Percentiles rank a stretch among this genome's conserved stretches.
These are phyloP conservation scores for Leucoagaricus sp. DNA, from an alignment of 1,284 basidiomycete genomes.

Conservation along the genomic window DNA sequence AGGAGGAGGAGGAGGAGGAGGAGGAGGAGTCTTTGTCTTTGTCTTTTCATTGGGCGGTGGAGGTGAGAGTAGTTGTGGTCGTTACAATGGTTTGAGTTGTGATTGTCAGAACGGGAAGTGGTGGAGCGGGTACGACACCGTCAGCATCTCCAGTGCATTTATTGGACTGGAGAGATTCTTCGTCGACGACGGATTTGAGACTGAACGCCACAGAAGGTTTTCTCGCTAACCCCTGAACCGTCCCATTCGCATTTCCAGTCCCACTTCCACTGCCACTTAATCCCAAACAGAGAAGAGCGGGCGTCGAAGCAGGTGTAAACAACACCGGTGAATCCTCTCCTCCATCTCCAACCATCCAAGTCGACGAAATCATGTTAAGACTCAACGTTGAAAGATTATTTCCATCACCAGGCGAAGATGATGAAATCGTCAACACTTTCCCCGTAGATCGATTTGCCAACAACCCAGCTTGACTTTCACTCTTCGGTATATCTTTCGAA, in stretches of 20 bases:
- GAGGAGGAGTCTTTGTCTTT: background rate
- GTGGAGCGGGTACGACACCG: too few relatives aligned
- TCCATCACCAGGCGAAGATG: background rate
- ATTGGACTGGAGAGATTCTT: too few relatives aligned
- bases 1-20: background rate
- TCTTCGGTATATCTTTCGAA: background rate
- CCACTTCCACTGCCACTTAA: too few relatives aligned
- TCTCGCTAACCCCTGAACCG: background rate
- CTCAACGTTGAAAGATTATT: background rate
- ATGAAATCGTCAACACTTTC: too few relatives aligned
- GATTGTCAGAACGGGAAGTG: too few relatives aligned
- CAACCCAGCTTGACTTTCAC: constrained; percentile 22
- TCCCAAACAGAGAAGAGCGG: background rate
- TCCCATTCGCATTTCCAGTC: too few relatives aligned
- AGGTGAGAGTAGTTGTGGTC: background rate
- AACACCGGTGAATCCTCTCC: constrained; percentile 15
- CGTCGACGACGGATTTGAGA: background rate
- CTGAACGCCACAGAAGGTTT: constrained; percentile 7
- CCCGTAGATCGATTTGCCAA: background rate
- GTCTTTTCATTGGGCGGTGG: background rate
- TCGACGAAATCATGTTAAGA: background rate
- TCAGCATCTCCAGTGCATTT: too few relatives aligned
- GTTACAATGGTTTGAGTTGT: too few relatives aligned
- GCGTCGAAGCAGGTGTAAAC: background rate
- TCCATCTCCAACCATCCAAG: background rate